Percentiles rank a stretch among this genome's conserved stretches.
Evolutionary conservation across 257 asterid genomes (phyloP).

Genomic region (Solanum stenotomum): DNA sequence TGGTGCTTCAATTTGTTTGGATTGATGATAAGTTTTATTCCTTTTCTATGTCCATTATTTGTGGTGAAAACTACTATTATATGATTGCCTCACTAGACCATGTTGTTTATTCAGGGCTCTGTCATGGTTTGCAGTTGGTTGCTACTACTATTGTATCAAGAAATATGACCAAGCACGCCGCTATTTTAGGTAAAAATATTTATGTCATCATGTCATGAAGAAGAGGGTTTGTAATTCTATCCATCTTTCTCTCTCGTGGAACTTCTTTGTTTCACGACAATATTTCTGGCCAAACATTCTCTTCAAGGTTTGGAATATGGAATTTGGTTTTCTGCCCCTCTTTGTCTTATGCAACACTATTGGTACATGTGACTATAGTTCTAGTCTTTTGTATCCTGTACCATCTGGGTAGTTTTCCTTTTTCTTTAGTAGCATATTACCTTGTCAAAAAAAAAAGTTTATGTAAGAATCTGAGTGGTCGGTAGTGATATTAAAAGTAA

Average conservation of each 20-base stretch:
- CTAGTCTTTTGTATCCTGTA: not conserved
- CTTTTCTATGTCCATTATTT: not conserved
- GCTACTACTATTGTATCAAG: conserved; percentile 90
- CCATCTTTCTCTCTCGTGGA: not conserved
- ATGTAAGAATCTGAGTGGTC: not conserved
- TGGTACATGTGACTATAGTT: not conserved
- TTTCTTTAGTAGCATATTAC: not conserved
- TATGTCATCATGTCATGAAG: not conserved
- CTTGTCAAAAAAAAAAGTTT: not conserved
- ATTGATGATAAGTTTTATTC: not conserved
- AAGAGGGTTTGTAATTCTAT: not conserved
- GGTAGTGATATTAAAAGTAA: not conserved
- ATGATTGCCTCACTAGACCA: conserved; percentile 7
- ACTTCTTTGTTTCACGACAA: not conserved
- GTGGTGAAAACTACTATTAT: not conserved
- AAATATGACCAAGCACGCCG: conserved; percentile 94
- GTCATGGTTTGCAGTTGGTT: conserved; percentile 98
- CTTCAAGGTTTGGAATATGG: not conserved
- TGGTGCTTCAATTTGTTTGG: not conserved
- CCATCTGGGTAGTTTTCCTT: not conserved
- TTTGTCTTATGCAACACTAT: not conserved
- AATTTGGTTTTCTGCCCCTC: not conserved
- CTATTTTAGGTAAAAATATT: conserved; percentile 62
- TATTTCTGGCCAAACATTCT: not conserved
- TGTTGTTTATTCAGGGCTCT: conserved; percentile 61